Base-by-base conservation (phyloP, 352 stramenopile genomes). In the Pythium angustatum region DNA sequence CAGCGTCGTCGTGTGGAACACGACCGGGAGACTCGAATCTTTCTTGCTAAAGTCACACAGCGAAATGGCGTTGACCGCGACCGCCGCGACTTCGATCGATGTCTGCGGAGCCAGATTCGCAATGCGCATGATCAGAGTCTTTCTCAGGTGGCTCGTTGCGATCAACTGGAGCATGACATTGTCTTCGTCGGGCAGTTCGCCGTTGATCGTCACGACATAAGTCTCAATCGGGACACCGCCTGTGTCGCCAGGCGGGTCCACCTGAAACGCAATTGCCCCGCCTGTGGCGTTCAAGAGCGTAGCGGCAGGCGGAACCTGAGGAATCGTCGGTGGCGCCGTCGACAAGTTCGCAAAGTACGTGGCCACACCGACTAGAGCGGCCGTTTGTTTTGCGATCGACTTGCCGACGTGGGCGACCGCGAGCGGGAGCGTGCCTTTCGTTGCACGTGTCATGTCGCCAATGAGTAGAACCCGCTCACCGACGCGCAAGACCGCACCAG, bases 171-270 rank as follows among this genome's bases (percentile, higher is more conserved):
- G 50, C 51, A 30, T 26, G 1, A 73, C 24, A 1, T 34, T 17
- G 34, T 56, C 53, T 21, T 55, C 24, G 6, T 71, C 47, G n/a
- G 76, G 51, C 17, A 65, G 31, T 8, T 60, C 15, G 17, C 70
- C 76, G 31, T 88, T 73, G 50, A 76, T 59, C 15, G 68, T 71
- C 1, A 90, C 64, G 3, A 58, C 66, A 54, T 84, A 91, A 17
- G 68, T 63, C 10, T 64, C 62, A 17, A 91, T 78, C 0, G 67
- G 68, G 6, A 87, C 62, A 0, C 82, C 82, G n/a, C 82, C 79
- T 72, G 55, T 60, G 24, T 68, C 15, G 34, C 58, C 15, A 75
- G 43, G 24, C 57, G 70, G 68, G 3, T 68, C 53, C 5, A 74
- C 21, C 24, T 33, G 55, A 21, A 69, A 64, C 7, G 64, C 71